Conservation (phyloP, 139 green algal genomes). For the Haematococcus lacustris region DNA sequence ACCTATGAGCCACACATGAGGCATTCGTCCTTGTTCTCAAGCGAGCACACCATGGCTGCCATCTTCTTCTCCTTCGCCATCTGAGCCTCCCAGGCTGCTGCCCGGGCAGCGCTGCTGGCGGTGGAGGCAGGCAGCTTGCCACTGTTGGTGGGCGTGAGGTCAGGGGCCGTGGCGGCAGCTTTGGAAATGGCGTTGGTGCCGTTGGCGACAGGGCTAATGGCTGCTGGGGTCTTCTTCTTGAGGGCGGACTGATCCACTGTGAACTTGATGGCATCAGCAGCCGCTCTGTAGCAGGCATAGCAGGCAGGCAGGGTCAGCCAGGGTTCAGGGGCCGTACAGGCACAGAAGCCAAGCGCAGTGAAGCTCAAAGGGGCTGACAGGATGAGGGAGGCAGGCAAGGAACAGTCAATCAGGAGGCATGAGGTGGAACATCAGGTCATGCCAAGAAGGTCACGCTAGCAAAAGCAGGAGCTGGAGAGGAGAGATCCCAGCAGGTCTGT, state of each 20-base stretch:
- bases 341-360: too few species aligned
- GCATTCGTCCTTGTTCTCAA: conserved; percentile 97
- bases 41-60: conserved; percentile 84
- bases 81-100: conserved; percentile 15
- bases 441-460: too few species aligned
- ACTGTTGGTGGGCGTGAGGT: conserved; percentile 15
- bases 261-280: conserved; percentile 99
- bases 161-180: conserved; percentile 2
- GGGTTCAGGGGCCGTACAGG: too few species aligned
- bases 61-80: conserved; percentile 60
- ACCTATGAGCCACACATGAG: conserved; percentile 86
- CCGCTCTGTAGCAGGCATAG: conserved; percentile 62
- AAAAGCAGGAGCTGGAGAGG: too few species aligned
- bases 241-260: conserved; percentile 84
- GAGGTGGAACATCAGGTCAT: too few species aligned
- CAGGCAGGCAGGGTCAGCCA: too few species aligned
- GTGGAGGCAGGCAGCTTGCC: background rate
- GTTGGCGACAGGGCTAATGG: background rate
- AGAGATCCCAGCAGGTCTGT: too few species aligned
- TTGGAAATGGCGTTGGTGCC: conserved; percentile 7
- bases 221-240: conserved; percentile 22
- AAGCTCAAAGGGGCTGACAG: too few species aligned
- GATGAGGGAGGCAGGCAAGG: too few species aligned
- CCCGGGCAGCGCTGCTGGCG: conserved; percentile 1
- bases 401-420: too few species aligned